Conservation (phyloP, 805 yeast species). For the Hanseniaspora thailandica region DNA sequence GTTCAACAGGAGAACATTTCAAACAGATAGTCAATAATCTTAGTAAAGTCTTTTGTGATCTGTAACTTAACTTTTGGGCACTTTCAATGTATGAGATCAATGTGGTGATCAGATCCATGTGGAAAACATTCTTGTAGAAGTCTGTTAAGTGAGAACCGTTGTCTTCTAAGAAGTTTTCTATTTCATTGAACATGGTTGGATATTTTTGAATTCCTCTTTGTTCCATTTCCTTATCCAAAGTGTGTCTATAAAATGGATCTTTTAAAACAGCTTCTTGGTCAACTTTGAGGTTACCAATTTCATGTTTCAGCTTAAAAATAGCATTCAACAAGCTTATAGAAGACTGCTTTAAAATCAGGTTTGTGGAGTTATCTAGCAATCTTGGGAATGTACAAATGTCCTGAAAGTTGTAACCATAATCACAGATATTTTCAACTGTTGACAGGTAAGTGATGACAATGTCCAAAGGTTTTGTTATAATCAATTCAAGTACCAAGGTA, state of each 20-base stretch:
- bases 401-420: background rate
- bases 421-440: background rate
- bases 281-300: background rate
- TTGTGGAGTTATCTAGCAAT: background rate
- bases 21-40: slow-evolving; percentile 58
- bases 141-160: slow-evolving; percentile 21
- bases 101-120: background rate
- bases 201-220: background rate
- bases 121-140: slow-evolving; percentile 24
- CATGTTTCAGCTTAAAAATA: slow-evolving; percentile 3
- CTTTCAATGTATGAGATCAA: slow-evolving; percentile 27
- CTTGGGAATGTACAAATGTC: slow-evolving; percentile 1
- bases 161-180: background rate
- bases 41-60: slow-evolving; percentile 50
- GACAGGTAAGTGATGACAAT: background rate
- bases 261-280: slow-evolving; percentile 18
- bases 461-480: background rate
- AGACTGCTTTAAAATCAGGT: slow-evolving; percentile 1
- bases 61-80: slow-evolving; percentile 49
- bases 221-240: slow-evolving; percentile 22
- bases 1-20: slow-evolving; percentile 48
- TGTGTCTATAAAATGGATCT: slow-evolving; percentile 41
- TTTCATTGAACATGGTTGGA: background rate
- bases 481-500: background rate
- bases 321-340: background rate